Evolutionary conservation across 345 rosid species (phyloP).

Genomic region (Corymbia maculata): DNA sequence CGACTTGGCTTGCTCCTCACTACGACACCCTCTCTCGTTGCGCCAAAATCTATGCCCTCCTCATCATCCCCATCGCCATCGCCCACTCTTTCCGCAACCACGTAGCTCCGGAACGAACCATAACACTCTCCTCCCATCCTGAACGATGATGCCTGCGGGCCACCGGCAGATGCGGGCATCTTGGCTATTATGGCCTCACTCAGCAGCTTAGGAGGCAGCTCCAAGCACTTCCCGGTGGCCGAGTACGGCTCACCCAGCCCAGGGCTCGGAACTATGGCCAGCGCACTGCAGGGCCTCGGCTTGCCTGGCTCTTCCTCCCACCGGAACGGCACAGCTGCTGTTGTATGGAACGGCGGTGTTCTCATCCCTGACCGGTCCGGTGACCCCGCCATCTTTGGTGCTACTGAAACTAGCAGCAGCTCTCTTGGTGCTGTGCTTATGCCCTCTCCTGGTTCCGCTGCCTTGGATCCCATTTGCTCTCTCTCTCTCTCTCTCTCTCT

Average conservation of each 20-base stretch:
- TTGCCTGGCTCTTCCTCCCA: slow-evolving; percentile 95
- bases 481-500: background rate
- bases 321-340: slow-evolving; percentile 72
- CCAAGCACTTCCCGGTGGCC: slow-evolving; percentile 28
- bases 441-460: background rate
- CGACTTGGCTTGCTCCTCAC: background rate
- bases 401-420: background rate
- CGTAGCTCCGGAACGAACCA: slow-evolving; percentile 24
- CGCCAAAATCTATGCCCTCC: background rate
- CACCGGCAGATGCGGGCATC: slow-evolving; percentile 34
- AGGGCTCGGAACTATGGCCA: background rate
- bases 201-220: slow-evolving; percentile 58
- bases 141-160: slow-evolving; percentile 28
- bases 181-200: slow-evolving; percentile 26
- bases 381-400: slow-evolving; percentile 9
- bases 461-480: background rate
- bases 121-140: slow-evolving; percentile 22
- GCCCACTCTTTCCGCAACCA: slow-evolving; percentile 14
- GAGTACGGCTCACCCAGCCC: slow-evolving; percentile 8
- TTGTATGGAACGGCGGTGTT: slow-evolving; percentile 51
- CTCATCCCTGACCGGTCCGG: slow-evolving; percentile 46
- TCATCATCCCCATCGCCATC: background rate
- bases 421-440: background rate
- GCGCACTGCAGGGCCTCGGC: slow-evolving; percentile 41
- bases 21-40: background rate